Base-by-base conservation (phyloP, 164 flowering plant genomes). In the grape (Vitis vinifera) region DNA sequence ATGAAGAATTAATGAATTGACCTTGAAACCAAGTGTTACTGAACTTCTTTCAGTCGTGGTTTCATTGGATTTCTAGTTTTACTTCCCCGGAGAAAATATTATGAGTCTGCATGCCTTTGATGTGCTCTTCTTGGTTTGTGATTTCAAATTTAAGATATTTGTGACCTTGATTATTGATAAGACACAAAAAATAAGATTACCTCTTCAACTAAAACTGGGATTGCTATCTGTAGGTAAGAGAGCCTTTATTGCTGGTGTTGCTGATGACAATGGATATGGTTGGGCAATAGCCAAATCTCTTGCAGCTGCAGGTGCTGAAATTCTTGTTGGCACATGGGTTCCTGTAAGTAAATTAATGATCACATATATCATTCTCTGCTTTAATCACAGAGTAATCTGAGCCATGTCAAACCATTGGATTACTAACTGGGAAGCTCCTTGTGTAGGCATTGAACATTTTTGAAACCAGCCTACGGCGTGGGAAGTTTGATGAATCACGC, bases 271-370 rank as follows among this genome's bases (percentile, higher is more conserved):
- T 78, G 98, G 98, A 44, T 93, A 95, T 81, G 98, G 98, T 63
- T 95, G 99, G 99, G 99, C 97, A n/a, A 95, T 95, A 29, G 99
- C 99, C 57, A 95, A 93, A 75, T 90, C 98, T 71, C 94, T 95
- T 48, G 99, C 99, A 76, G 97, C 99, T 72, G 98, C 99, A 0
- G 99, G 99, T 71, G 99, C 99, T 80, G 93, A 95, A 83, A 92
- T 94, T 80, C 89, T 94, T 51, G 86, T 94, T 44, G 99, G 98
- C 56, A 92, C 99, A 60, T 94, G 98, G 99, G 99, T 94, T 23
- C 99, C 99, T 70, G 99, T 92, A 84, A 80, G 98, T 86, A 65
- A 66, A 61, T 29, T 12, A 37, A 37, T 37, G 44, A 37, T 37
- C 7, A 37, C 44, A 37, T 37, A 3, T 4, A 37, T 37, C 44